Evolutionary conservation across 2,329 filamentous ascomycete species (phyloP), one percentile per base, ranked within the genome.

Genomic region (Rhexocercosporidium sp.): DNA sequence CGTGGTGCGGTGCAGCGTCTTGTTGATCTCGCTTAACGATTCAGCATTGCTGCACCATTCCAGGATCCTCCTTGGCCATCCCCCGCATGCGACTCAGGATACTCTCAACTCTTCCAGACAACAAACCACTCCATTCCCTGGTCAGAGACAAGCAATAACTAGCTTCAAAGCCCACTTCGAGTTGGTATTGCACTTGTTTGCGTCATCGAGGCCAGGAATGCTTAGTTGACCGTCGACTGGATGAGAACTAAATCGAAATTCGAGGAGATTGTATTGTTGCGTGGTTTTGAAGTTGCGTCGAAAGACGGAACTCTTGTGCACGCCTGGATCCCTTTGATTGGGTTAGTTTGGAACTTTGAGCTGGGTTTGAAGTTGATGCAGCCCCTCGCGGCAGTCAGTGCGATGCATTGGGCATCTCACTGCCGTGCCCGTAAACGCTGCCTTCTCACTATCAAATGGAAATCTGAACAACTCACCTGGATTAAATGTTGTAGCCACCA

Each of bases 21-120:
- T 51, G 47, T 51, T 51, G 47, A 51, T 51, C 47, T 51, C 47
- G 47, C 47, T 51, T 51, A 51, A 22, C 47, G 47, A 51, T 51
- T 51, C 47, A 31, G 25, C 47, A 7, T 51, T 5, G 47, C 47
- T 51, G 25, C 47, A 31, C 1, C 11, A 18, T 51, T 14, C 47
- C 25, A 29, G 47, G 46, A 22, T 14, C 47, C 22, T 22, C 47
- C 47, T 29, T 51, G 47, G 22, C 25, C 27, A 5, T n/a, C 25
- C 47, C 39, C 20, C 12, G 29, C 12, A 2, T 22, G 22, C 47
- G 25, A 51, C 22, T 51, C 47, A n/a, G 25, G 47, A 51, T 16
- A 29, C 12, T 3, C 25, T 51, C 25, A 14, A 16, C 11, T 2
- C 1, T 51, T 51, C 5, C 25, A 31, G 25, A 31, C 47, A 51